phyloP scores from a whole-genome alignment of 805 yeast species.

The Kodamaea sagamina region DNA sequence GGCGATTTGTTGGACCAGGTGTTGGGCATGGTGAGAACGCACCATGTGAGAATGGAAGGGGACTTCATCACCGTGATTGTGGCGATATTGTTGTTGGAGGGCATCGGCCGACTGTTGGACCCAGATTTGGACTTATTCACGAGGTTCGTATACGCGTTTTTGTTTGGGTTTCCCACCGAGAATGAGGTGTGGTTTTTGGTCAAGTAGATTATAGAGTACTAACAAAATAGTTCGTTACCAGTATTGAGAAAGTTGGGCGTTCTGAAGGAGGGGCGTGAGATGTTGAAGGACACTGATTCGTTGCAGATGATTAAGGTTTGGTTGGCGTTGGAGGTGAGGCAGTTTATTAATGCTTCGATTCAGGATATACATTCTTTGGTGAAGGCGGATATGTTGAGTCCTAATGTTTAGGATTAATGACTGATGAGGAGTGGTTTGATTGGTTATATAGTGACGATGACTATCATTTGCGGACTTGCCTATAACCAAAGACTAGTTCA shows the following conservation, averaged over 20 bases:
- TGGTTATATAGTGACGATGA: too few relatives aligned
- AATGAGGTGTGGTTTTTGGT: conserved; percentile 20
- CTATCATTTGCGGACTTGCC: too few relatives aligned
- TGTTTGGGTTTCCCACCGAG: conserved; percentile 45
- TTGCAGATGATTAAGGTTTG: conserved; percentile 86
- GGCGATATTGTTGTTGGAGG: conserved; percentile 87
- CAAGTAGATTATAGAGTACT: conserved; percentile 14
- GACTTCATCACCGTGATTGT: conserved; percentile 95
- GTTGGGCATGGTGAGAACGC: conserved; percentile 85
- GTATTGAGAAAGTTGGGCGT: conserved; percentile 79
- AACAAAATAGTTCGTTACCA: conserved; percentile 66
- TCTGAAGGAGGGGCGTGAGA: conserved; percentile 61
- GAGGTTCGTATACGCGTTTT: conserved; percentile 72
- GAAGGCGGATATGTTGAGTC: conserved; percentile 49
- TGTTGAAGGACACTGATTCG: conserved; percentile 58
- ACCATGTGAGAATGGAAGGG: conserved; percentile 97
- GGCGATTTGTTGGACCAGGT: conserved; percentile 89
- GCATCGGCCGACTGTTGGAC: conserved; percentile 91
- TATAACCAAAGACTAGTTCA: too few relatives aligned
- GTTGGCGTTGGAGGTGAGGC: conserved; percentile 87
- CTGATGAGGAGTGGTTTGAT: too few relatives aligned
- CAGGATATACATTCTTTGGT: conserved; percentile 58
- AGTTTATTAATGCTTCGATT: conserved; percentile 78
- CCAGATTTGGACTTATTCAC: conserved; percentile 93
- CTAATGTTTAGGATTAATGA: conserved; percentile 40